phyloP scores from a whole-genome alignment of 768 basidiomycete genomes.

The Phlebiopsis gigantea region DNA sequence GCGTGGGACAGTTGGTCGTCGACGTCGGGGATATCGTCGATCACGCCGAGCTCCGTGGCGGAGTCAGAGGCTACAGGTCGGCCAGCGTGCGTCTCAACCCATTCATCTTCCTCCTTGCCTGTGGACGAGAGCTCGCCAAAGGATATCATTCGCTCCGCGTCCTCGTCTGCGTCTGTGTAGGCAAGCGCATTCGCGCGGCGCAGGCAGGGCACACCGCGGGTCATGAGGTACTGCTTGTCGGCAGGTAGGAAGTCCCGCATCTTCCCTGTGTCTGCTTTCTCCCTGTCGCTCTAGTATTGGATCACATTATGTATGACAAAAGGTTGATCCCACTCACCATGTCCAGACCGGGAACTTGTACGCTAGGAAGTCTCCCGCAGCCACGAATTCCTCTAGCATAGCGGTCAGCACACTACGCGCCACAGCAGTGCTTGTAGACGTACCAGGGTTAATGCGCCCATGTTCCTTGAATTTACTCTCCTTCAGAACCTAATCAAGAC shows the following conservation, averaged over 20 bases:
- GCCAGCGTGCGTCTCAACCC: constrained; percentile 97
- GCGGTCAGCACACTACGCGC: constrained; percentile 12
- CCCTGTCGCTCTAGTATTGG: constrained; percentile 46
- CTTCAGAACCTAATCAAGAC: constrained; percentile 69
- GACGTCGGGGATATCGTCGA: constrained; percentile 85
- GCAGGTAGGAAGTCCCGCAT: constrained; percentile 87
- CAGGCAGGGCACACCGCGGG: constrained; percentile 94
- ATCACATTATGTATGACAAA: no score
- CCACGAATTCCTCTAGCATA: constrained; percentile 90
- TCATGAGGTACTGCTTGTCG: constrained; percentile 96
- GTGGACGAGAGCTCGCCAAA: constrained; percentile 63
- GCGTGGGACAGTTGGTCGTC: constrained; percentile 42
- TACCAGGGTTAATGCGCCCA: constrained; percentile 92
- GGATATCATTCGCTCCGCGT: constrained; percentile 85
- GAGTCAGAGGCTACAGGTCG: constrained; percentile 50
- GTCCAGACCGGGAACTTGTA: constrained; percentile 99
- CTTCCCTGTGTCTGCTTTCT: constrained; percentile 85
- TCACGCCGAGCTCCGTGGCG: constrained; percentile 54
- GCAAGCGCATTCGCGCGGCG: constrained; percentile 88
- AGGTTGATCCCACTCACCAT: constrained; percentile 56
- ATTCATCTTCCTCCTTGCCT: constrained; percentile 72
- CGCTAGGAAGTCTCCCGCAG: constrained; percentile 92
- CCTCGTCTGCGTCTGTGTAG: constrained; percentile 95
- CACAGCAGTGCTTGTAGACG: constrained; percentile 18
- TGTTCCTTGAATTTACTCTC: constrained; percentile 99